Conservation (phyloP, 176 grass and related monocot species). For the Dendrocalamus sinicus region DNA sequence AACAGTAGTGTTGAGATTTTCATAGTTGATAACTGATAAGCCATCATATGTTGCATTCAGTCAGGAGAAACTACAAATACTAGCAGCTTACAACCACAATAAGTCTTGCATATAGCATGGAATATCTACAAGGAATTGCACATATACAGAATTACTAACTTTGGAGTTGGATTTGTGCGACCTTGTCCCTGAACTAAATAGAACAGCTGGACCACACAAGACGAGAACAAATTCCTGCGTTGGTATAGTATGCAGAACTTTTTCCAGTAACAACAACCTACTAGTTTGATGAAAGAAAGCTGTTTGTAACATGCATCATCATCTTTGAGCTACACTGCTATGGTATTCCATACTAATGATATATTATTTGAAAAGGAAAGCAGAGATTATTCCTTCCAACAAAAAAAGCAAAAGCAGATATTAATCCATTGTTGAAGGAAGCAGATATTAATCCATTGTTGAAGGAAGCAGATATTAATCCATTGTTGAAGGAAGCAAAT, state of each 20-base stretch:
- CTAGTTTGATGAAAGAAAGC: neutral
- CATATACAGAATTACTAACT: conserved; percentile 4
- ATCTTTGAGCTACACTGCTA: neutral
- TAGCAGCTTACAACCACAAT: neutral
- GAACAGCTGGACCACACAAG: neutral
- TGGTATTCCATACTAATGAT: conserved; percentile 14
- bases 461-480: neutral
- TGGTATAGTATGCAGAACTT: neutral
- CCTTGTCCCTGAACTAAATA: neutral
- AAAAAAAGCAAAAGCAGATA: neutral
- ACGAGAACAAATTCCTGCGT: conserved; percentile 2
- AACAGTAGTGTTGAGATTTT: neutral
- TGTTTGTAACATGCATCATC: neutral
- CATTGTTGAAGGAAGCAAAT: neutral
- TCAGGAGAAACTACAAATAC: neutral
- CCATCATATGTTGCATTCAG: neutral
- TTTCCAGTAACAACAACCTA: neutral
- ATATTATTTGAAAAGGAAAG: conserved; percentile 1
- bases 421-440: neutral
- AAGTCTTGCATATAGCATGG: neutral
- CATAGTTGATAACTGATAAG: neutral
- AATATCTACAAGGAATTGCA: neutral
- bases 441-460: too few species aligned
- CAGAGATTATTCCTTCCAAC: neutral
- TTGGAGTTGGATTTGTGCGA: neutral